phyloP scores from a whole-genome alignment of 73 alveolate species.

The Symbiodinium natans region DNA sequence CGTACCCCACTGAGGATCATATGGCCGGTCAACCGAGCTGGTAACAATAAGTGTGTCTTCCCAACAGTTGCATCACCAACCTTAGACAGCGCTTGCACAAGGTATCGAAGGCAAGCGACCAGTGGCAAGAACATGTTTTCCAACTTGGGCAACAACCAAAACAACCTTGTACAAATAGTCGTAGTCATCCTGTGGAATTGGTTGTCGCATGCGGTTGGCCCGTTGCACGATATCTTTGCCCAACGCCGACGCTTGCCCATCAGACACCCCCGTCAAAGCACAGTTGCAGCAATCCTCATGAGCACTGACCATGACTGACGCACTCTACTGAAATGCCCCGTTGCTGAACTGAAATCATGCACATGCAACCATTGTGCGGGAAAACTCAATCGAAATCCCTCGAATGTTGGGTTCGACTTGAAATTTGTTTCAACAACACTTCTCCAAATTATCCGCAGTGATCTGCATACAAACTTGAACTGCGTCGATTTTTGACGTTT shows the following conservation, averaged over 20 bases:
- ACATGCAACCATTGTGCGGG: too few species aligned
- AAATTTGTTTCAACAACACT: too few species aligned
- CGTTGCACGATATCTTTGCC: too few species aligned
- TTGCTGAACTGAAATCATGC: too few species aligned
- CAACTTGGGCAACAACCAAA: conserved; percentile 44
- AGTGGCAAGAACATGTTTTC: not conserved
- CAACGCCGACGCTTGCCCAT: too few species aligned
- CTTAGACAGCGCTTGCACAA: not conserved
- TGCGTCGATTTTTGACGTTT: too few species aligned
- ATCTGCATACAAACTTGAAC: too few species aligned
- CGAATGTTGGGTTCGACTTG: too few species aligned
- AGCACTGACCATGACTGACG: not conserved
- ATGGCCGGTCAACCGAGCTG: not conserved
- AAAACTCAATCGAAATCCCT: too few species aligned
- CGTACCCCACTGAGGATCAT: not conserved
- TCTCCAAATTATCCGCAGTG: too few species aligned
- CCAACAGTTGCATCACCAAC: conserved; percentile 97
- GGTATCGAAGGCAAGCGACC: not conserved
- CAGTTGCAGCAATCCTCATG: not conserved
- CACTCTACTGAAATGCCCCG: not conserved
- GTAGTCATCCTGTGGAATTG: conserved; percentile 83
- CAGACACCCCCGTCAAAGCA: too few species aligned
- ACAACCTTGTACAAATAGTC: conserved; percentile 96
- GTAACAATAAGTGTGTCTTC: conserved; percentile 95
- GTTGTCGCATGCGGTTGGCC: not conserved